Conservation (phyloP, 2,329 filamentous ascomycete genomes). For the Ophiosphaerella herpotricha region DNA sequence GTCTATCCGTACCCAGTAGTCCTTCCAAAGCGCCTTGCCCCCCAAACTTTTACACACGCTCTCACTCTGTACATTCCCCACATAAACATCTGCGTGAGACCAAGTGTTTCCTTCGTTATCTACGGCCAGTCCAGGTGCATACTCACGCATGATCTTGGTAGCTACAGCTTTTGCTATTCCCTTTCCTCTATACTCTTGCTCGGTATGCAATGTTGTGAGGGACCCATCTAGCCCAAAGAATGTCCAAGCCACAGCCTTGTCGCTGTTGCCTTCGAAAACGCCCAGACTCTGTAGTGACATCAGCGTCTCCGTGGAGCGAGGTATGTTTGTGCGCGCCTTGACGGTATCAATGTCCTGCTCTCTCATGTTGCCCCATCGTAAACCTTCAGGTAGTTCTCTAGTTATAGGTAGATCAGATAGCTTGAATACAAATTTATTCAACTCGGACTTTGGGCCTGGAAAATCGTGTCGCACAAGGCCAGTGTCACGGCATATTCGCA, state of each 20-base stretch:
- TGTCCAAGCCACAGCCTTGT: constrained; percentile 65
- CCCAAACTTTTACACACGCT: constrained; percentile 66
- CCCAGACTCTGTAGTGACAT: constrained; percentile 45
- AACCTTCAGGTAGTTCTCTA: constrained; percentile 49
- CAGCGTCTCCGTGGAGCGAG: constrained; percentile 56
- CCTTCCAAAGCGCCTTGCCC: constrained; percentile 59
- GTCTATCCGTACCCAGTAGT: constrained; percentile 62
- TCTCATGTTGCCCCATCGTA: constrained; percentile 61
- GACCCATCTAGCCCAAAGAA: constrained; percentile 67
- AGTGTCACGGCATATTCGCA: constrained; percentile 24
- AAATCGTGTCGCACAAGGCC: constrained; percentile 35
- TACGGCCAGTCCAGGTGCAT: constrained; percentile 34
- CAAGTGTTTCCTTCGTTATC: constrained; percentile 53
- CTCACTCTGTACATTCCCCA: constrained; percentile 64
- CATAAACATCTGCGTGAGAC: constrained; percentile 67
- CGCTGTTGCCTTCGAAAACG: constrained; percentile 51
- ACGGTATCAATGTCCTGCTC: constrained; percentile 62
- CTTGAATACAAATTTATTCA: constrained; percentile 64
- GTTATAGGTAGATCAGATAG: constrained; percentile 52
- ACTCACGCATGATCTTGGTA: constrained; percentile 60
- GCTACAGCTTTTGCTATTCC: constrained; percentile 68
- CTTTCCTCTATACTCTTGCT: constrained; percentile 61
- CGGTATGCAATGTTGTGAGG: constrained; percentile 65
- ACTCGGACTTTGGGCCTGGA: constrained; percentile 35
- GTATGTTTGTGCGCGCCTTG: constrained; percentile 54